Base-by-base conservation (phyloP, 2,329 filamentous ascomycete species). In the Moelleriella libera region DNA sequence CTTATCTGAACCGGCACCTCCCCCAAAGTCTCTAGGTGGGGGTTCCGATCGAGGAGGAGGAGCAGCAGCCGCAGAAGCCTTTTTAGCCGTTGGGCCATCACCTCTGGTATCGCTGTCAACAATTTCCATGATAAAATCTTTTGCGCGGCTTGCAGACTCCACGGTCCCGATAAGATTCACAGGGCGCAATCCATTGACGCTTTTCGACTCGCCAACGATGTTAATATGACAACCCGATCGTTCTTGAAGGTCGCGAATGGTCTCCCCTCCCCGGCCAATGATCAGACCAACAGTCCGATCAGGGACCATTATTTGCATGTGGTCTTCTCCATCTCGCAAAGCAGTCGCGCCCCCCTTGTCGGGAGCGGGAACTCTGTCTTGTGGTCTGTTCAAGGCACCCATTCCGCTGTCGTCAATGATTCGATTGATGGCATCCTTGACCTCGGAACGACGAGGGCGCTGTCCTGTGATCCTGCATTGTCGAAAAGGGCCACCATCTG, bases 191-290 rank as follows among this genome's bases (percentile, higher is more conserved):
- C 88, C 88, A 60, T 94, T 94, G 54, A 94, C 78, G 60, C 87
- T 94, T 73, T 94, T 94, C 55, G 87, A 87, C 67, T 95, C 88
- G 57, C 85, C 85, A 41, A 94, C 86, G 58, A 95, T 95, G 64
- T 95, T 95, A 63, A 95, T 88, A 63, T 95, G 89, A 63, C 88
- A 95, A n/a, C 85, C 86, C 57, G 85, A 92, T 52, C 86, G 77
- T 63, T 95, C 88, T 66, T 95, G 89, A 29, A 95, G 72, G 61
- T 95, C 88, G 59, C 88, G 82, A 58, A 95, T 95, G 1, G 88
- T 95, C 67, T 95, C 88, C 50, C 88, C 88, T 41, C 87, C 87
- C 55, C 88, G 84, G n/a, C 88, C 88, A 60, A 95, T 95, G 56
- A 95, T 95, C 43, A 95, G 72, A 46, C 88, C 88, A 50, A 95